These are phyloP conservation scores for Blastobotrys peoriensis DNA, from an alignment of 805 yeast species.

Conservation along the genomic window DNA sequence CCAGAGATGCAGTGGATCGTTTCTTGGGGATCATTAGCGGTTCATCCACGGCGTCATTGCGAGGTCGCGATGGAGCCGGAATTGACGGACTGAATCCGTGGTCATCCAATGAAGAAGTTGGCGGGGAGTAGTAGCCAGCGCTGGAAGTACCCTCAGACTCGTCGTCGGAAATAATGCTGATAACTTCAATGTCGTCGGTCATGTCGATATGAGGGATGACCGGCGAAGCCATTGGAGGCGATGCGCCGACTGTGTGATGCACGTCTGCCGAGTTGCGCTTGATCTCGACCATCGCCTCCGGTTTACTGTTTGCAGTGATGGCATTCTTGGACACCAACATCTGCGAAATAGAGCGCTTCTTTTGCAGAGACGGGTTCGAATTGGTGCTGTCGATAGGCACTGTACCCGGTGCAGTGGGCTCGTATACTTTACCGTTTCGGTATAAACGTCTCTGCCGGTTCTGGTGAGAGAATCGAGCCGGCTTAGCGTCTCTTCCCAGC, in stretches of 20 bases:
- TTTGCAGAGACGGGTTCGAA: background rate
- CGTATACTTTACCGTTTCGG: background rate
- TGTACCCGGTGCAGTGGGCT: background rate
- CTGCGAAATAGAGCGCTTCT: background rate
- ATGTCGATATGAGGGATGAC: background rate
- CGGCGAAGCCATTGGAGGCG: background rate
- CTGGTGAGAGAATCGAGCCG: background rate
- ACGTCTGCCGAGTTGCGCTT: background rate
- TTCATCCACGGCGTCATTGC: background rate
- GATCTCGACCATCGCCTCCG: background rate
- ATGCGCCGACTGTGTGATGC: background rate
- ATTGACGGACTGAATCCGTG: background rate
- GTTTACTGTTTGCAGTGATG: background rate
- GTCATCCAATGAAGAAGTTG: background rate
- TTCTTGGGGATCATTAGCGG: background rate
- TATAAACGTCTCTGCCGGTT: background rate
- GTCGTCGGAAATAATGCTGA: background rate
- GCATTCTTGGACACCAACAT: background rate
- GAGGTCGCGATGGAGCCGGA: background rate
- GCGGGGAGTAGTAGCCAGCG: conserved; percentile 1
- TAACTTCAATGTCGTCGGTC: background rate
- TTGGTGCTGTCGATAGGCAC: background rate
- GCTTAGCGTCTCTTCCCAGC: conserved; percentile 12
- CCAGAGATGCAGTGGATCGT: background rate
- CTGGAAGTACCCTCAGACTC: background rate